These are phyloP conservation scores for Penicillium paradoxum DNA, from an alignment of 495 filamentous ascomycete species.

Conservation along the genomic window DNA sequence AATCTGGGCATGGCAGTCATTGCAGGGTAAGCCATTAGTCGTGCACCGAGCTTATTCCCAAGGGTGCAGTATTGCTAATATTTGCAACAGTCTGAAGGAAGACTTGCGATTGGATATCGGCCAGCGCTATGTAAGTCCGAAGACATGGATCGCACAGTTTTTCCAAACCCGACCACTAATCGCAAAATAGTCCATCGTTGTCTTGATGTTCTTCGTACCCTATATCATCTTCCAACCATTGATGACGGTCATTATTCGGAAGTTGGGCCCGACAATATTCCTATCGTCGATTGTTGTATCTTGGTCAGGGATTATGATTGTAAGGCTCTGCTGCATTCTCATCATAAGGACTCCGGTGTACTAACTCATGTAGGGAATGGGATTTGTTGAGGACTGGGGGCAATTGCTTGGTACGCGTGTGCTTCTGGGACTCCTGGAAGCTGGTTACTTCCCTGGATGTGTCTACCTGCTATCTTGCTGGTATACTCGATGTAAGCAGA, in stretches of 20 bases:
- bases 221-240: constrained; percentile 63
- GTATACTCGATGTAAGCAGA: constrained; percentile 52
- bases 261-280: constrained; percentile 56
- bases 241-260: constrained; percentile 52
- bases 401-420: constrained; percentile 51
- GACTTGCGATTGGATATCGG: constrained; percentile 46
- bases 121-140: constrained; percentile 34
- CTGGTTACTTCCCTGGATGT: constrained; percentile 58
- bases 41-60: neutral
- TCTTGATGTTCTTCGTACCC: constrained; percentile 62
- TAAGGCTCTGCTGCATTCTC: constrained; percentile 8
- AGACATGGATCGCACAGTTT: neutral
- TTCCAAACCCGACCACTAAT: neutral
- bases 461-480: constrained; percentile 60
- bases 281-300: constrained; percentile 48
- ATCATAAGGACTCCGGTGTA: neutral
- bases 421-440: constrained; percentile 59
- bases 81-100: constrained; percentile 37
- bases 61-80: constrained; percentile 1
- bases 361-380: constrained; percentile 42
- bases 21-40: constrained; percentile 42
- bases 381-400: constrained; percentile 50
- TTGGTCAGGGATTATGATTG: constrained; percentile 46
- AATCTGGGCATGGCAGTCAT: constrained; percentile 61
- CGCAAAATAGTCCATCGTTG: constrained; percentile 45